A percentile compares a stretch with the other conserved stretches of the same genome.
These are phyloP conservation scores for Beta corolliflora DNA, from an alignment of 179 eudicot genomes.

Conservation along the genomic window DNA sequence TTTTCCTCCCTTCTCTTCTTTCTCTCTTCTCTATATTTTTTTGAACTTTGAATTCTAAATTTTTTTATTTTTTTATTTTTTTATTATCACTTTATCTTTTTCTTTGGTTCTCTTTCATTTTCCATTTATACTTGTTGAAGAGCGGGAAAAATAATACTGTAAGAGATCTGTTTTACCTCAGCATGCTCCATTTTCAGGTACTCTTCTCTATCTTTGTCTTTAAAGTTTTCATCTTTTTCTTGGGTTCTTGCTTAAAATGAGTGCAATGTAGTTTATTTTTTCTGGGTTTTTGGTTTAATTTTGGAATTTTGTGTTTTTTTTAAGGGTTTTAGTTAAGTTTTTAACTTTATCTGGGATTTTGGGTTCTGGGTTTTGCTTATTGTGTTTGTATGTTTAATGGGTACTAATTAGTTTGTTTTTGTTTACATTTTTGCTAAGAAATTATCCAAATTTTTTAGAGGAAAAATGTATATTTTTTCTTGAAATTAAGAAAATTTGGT, in stretches of 20 bases:
- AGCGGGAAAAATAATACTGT: conserved; percentile 20
- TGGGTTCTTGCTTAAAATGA: neutral
- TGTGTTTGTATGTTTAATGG: conserved; percentile 10
- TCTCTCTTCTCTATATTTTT: conserved; percentile 19
- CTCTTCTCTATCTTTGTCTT: neutral
- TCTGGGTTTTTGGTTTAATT: conserved; percentile 7
- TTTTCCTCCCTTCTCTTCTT: neutral
- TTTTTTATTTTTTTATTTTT: too few relatives aligned
- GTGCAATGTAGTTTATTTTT: conserved; percentile 13
- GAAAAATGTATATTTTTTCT: neutral
- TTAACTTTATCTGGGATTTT: neutral
- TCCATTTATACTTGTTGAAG: conserved; percentile 20
- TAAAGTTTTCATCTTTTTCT: conserved; percentile 2
- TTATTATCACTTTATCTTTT: conserved; percentile 9
- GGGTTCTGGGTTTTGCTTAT: conserved; percentile 22
- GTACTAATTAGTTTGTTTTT: neutral
- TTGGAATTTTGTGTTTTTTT: conserved; percentile 2
- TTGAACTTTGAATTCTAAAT: conserved; percentile 31
- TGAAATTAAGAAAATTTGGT: conserved; percentile 4
- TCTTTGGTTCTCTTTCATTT: neutral
- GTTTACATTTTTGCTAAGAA: conserved; percentile 12
- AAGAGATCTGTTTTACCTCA: conserved; percentile 29
- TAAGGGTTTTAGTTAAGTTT: neutral
- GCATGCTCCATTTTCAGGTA: conserved; percentile 31
- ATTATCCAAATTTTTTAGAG: neutral